A percentile compares a stretch with the other conserved stretches of the same genome.
Conservation (phyloP, 495 filamentous ascomycete genomes). For the Talaromyces stipitatus region DNA sequence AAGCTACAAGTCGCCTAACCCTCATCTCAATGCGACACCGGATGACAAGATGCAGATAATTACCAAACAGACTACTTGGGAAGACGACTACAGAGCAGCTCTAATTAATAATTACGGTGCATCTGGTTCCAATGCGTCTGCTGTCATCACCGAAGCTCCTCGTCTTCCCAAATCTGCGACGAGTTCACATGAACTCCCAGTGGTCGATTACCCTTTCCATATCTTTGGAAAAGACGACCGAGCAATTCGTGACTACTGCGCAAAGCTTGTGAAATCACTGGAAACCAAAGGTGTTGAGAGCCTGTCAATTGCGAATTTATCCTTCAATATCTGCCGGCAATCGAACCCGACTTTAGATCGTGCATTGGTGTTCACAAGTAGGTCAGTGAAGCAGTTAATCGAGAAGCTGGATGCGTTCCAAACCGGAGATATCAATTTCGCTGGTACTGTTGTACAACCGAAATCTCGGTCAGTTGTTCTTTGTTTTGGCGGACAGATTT, state of each 20-base stretch:
- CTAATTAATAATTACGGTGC: slow-evolving; percentile 45
- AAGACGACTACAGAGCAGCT: slow-evolving; percentile 21
- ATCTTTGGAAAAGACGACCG: slow-evolving; percentile 21
- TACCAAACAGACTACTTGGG: slow-evolving; percentile 23
- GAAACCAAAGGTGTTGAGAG: slow-evolving; percentile 1
- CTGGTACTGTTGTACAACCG: background rate
- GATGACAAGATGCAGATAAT: slow-evolving; percentile 34
- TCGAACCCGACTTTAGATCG: slow-evolving; percentile 12
- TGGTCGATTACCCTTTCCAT: slow-evolving; percentile 24
- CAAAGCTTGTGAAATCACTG: slow-evolving; percentile 10
- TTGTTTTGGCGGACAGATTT: slow-evolving; percentile 48
- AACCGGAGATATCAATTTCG: background rate
- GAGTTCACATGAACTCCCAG: background rate
- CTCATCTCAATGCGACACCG: slow-evolving; percentile 15
- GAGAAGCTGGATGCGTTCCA: slow-evolving; percentile 5
- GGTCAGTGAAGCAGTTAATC: slow-evolving; percentile 7
- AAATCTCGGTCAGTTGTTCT: slow-evolving; percentile 31
- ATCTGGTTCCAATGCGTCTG: slow-evolving; percentile 34
- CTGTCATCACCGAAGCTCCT: slow-evolving; percentile 20
- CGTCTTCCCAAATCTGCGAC: background rate
- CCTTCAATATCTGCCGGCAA: slow-evolving; percentile 13
- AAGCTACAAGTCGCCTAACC: slow-evolving; percentile 34
- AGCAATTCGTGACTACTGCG: slow-evolving; percentile 12
- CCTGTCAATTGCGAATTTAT: slow-evolving; percentile 5
- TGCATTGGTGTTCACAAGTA: slow-evolving; percentile 6